These are phyloP conservation scores for Baeospora myosura DNA, from an alignment of 1,284 basidiomycete genomes.

Conservation along the genomic window DNA sequence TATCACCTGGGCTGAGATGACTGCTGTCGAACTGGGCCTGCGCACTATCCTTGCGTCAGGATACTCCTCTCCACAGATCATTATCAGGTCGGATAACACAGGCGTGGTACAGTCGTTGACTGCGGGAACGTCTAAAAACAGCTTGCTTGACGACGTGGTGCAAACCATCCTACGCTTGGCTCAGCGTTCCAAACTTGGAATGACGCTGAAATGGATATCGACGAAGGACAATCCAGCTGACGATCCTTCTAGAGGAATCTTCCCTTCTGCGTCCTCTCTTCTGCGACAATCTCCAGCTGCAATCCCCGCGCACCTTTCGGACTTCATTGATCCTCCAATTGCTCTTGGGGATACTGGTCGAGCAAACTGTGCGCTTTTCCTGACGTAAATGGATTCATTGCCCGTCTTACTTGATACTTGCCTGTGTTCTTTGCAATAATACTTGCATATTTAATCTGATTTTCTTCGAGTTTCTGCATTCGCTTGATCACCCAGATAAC, in stretches of 20 bases:
- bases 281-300: neutral
- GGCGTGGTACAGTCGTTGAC: constrained; percentile 1
- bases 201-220: constrained; percentile 1
- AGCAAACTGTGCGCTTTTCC: too few species aligned
- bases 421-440: too few species aligned
- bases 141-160: neutral
- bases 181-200: neutral
- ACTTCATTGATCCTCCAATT: too few species aligned
- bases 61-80: neutral
- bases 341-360: too few species aligned
- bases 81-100: constrained; percentile 3
- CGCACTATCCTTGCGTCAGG: neutral
- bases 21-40: constrained; percentile 1
- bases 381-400: too few species aligned
- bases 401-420: too few species aligned
- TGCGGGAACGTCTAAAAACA: neutral
- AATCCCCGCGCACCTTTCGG: neutral
- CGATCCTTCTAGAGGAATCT: neutral
- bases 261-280: neutral
- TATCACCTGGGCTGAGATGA: constrained; percentile 22
- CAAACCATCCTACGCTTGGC: neutral
- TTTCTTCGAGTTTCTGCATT: too few species aligned
- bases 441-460: too few species aligned
- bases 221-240: neutral
- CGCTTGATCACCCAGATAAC: too few species aligned